Percentiles rank a stretch among this genome's conserved stretches.
Conservation (phyloP, 2,329 filamentous ascomycete genomes). For the Ceratocystis colombiana region DNA sequence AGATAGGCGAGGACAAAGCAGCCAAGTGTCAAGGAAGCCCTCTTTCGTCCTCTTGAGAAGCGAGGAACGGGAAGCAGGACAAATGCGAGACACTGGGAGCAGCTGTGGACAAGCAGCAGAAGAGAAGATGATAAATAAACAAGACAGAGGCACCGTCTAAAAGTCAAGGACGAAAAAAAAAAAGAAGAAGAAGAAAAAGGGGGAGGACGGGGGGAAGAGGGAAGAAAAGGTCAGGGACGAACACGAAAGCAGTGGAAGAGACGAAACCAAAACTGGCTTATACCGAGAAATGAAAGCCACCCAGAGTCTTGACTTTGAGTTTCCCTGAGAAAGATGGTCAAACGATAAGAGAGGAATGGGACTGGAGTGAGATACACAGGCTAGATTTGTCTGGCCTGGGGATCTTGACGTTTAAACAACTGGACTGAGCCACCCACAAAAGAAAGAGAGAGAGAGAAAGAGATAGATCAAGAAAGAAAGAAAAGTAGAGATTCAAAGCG, state of each 20-base stretch:
- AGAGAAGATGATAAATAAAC: conserved; percentile 10
- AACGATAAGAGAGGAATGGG: neutral
- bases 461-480: neutral
- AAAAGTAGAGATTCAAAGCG: neutral
- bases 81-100: conserved; percentile 7
- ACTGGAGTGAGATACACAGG: neutral
- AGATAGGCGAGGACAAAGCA: conserved; percentile 22
- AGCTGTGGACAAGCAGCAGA: neutral
- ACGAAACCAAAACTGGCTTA: neutral
- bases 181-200: neutral
- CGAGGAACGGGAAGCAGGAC: neutral
- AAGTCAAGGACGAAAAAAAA: neutral
- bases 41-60: neutral
- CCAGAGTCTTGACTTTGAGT: neutral
- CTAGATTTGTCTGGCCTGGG: neutral
- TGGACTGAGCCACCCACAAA: conserved; percentile 6
- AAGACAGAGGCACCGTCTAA: neutral
- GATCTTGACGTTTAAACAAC: conserved; percentile 10
- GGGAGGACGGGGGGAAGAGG: neutral
- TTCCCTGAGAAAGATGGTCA: neutral
- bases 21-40: neutral
- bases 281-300: neutral
- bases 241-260: neutral
- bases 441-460: neutral
- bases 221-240: neutral